Evolutionary conservation across 148 eudicot species (phyloP), one percentile per base, ranked within the genome.

Genomic region (Persicaria tinctoria): DNA sequence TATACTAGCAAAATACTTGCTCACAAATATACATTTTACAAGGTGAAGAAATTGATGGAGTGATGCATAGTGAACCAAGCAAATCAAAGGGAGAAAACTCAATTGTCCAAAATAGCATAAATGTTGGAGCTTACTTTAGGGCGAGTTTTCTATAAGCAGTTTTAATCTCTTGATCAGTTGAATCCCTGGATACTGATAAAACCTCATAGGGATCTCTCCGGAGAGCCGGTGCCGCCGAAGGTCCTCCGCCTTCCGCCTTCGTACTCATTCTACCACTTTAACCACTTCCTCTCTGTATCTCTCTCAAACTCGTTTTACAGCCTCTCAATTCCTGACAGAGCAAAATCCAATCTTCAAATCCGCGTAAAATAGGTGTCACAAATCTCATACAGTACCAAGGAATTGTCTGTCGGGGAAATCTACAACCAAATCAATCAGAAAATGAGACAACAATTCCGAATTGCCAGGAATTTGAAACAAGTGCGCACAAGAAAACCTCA

Each of bases 141-240:
- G 98, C 98, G 69, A 94, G 93, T 82, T 88, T 94, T 71, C 98
- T 85, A 53, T 94, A 94, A 77, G 98, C 95, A 62, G 90, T 80
- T 73, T 94, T 94, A 76, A 94, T 91, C 53, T 94, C 96, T 78
- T 88, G 93, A 74, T 91, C 98, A 75, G 87, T 70, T 4, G 96
- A 83, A 48, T 93, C 96, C 75, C 83, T 87, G 0, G 93, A 72
- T 62, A 94, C 93, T 60, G 81, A 77, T 75, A 94, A 81, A 68
- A 94, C 97, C 83, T 94, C 90, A 75, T 94, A 91, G 6, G 97
- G 98, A 78, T 91, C 97, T 74, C 91, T 82, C 54, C 97, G 83
- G 73, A 82, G 77, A n/a, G 76, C 49, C 48, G 76, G 60, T 7
- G 62, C 74, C 14, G 62, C 74, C 38, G 97, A 82, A 45, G 90